A percentile compares a stretch with the other conserved stretches of the same genome.
These are phyloP conservation scores for Monosporozyma siamensis DNA, from an alignment of 805 yeast genomes.

Conservation along the genomic window DNA sequence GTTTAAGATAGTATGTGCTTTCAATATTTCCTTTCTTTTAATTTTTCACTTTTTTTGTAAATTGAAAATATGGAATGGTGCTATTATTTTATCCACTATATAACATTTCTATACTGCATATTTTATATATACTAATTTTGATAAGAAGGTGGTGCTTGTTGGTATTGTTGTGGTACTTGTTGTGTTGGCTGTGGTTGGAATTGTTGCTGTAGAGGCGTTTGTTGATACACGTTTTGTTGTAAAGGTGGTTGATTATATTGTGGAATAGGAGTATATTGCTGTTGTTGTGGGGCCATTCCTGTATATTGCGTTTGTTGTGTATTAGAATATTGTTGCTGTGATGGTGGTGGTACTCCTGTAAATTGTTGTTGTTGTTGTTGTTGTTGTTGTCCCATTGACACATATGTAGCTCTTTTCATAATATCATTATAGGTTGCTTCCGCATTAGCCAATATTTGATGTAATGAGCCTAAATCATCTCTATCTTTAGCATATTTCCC, in stretches of 20 bases:
- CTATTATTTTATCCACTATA: too few species aligned
- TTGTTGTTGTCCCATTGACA: constrained; percentile 32
- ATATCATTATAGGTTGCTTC: constrained; percentile 59
- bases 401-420: constrained; percentile 40
- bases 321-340: not conserved
- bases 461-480: constrained; percentile 66
- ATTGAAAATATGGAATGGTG: too few species aligned
- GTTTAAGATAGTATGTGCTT: not conserved
- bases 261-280: not conserved
- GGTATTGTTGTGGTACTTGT: not conserved
- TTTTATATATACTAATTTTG: too few species aligned
- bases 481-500: constrained; percentile 70
- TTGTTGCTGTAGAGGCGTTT: constrained; percentile 5
- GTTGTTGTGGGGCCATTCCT: not conserved
- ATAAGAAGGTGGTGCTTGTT: constrained; percentile 1
- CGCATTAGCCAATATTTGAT: constrained; percentile 61
- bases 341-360: constrained; percentile 21
- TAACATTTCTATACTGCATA: too few species aligned
- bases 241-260: not conserved
- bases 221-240: not conserved
- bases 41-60: too few species aligned
- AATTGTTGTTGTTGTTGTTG: constrained; percentile 37
- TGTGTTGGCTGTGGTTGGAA: constrained; percentile 5
- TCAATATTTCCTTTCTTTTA: not conserved
- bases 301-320: not conserved